Conservation (phyloP, 2,329 filamentous ascomycete species). For the Septoria petroselini region DNA sequence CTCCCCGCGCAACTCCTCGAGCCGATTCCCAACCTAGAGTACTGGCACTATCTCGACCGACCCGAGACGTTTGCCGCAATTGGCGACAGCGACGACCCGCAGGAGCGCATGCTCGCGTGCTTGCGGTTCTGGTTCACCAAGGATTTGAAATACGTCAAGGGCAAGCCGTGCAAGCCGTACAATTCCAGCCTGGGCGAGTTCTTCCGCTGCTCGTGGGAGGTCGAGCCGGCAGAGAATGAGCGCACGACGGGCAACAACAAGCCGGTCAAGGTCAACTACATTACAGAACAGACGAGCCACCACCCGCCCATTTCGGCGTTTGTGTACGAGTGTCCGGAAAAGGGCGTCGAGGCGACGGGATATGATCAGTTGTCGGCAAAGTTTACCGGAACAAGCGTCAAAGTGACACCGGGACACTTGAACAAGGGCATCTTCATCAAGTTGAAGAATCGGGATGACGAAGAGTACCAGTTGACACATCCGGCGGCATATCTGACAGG, state of each 20-base stretch:
- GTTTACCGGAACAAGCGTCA: slow-evolving; percentile 92
- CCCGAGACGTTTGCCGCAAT: slow-evolving; percentile 83
- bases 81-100: slow-evolving; percentile 83
- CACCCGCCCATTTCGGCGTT: slow-evolving; percentile 97
- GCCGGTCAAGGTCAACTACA: slow-evolving; percentile 78
- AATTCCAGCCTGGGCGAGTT: slow-evolving; percentile 97
- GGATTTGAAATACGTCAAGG: slow-evolving; percentile 97
- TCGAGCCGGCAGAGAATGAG: slow-evolving; percentile 68
- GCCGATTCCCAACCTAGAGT: slow-evolving; percentile 94
- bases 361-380: slow-evolving; percentile 97
- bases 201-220: slow-evolving; percentile 97
- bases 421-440: slow-evolving; percentile 96
- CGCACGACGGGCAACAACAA: slow-evolving; percentile 37
- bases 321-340: slow-evolving; percentile 86
- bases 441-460: slow-evolving; percentile 72
- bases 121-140: slow-evolving; percentile 98
- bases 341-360: slow-evolving; percentile 79
- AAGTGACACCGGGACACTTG: slow-evolving; percentile 85
- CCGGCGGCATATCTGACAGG: slow-evolving; percentile 90
- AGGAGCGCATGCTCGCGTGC: slow-evolving; percentile 93
- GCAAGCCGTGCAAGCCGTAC: slow-evolving; percentile 97
- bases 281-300: slow-evolving; percentile 97
- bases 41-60: slow-evolving; percentile 97
- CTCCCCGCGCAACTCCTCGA: slow-evolving; percentile 93
- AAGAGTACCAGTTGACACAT: slow-evolving; percentile 93